phyloP scores from a whole-genome alignment of 2,329 filamentous ascomycete species.

The Colletotrichum brevisporum region DNA sequence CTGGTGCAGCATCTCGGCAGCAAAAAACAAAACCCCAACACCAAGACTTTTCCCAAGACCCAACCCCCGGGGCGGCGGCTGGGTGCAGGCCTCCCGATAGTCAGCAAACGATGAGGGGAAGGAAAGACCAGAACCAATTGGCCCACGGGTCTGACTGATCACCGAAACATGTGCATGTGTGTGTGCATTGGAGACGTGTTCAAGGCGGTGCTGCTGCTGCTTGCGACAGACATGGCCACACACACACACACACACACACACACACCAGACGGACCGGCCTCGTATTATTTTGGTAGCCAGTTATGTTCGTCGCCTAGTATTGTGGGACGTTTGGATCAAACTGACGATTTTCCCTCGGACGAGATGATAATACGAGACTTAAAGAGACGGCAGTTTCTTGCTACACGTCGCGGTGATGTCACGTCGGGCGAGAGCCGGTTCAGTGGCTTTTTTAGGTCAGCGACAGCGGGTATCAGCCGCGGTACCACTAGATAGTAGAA shows the following conservation, averaged over 20 bases:
- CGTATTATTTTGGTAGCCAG: constrained; percentile 19
- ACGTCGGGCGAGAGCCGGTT: constrained; percentile 22
- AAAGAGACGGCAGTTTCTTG: background rate
- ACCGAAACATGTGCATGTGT: constrained; percentile 24
- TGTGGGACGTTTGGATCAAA: constrained; percentile 34
- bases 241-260: constrained; percentile 4
- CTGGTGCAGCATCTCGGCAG: constrained; percentile 7
- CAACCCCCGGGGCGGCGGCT: constrained; percentile 23
- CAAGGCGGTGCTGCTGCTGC: background rate
- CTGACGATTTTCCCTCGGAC: constrained; percentile 17
- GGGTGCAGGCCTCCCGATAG: constrained; percentile 29
- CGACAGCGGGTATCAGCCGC: constrained; percentile 27
- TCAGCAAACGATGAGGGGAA: constrained; percentile 24
- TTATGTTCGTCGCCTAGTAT: too few species aligned
- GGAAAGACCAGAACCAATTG: constrained; percentile 15
- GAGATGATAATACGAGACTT: constrained; percentile 24
- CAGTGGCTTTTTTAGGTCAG: constrained; percentile 7
- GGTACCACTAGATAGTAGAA: constrained; percentile 1
- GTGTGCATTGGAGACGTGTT: constrained; percentile 14
- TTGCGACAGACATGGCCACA: constrained; percentile 18
- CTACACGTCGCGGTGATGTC: constrained; percentile 33
- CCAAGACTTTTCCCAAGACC: background rate
- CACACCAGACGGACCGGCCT: constrained; percentile 13
- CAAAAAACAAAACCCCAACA: constrained; percentile 20
- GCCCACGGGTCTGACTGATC: constrained; percentile 31